These are phyloP conservation scores for Globisporangium alternatum DNA, from an alignment of 352 stramenopile genomes.

Conservation along the genomic window DNA sequence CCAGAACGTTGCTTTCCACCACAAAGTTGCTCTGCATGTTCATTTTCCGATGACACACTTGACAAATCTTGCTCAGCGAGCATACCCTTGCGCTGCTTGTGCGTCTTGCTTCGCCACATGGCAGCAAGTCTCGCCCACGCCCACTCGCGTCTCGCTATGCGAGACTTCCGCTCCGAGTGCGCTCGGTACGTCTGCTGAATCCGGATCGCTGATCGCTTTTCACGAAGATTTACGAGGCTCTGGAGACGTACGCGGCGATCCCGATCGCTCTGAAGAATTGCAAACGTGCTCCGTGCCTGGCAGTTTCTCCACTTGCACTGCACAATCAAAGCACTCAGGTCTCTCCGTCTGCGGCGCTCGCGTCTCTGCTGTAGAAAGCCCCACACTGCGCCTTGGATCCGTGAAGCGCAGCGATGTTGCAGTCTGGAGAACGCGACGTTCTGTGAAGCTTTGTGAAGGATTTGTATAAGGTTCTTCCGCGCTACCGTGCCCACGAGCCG, in stretches of 20 bases:
- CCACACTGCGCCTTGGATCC: background rate
- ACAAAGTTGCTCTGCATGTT: background rate
- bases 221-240: background rate
- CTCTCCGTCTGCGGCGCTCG: too few relatives aligned
- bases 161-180: background rate
- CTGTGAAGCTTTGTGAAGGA: background rate
- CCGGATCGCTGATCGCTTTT: background rate
- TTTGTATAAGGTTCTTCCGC: background rate
- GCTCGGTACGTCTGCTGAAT: background rate
- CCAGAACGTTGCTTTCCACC: background rate
- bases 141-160: background rate
- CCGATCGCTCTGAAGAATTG: background rate
- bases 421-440: background rate
- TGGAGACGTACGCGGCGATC: background rate
- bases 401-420: background rate
- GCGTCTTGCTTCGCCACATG: background rate
- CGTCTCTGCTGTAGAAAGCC: background rate
- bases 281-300: background rate
- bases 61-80: background rate
- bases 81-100: background rate
- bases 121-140: background rate
- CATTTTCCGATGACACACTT: background rate
- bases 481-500: background rate
- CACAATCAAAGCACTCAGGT: background rate
- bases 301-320: background rate